Base-by-base conservation (phyloP, 2,329 filamentous ascomycete species). In the Nemania sp. region DNA sequence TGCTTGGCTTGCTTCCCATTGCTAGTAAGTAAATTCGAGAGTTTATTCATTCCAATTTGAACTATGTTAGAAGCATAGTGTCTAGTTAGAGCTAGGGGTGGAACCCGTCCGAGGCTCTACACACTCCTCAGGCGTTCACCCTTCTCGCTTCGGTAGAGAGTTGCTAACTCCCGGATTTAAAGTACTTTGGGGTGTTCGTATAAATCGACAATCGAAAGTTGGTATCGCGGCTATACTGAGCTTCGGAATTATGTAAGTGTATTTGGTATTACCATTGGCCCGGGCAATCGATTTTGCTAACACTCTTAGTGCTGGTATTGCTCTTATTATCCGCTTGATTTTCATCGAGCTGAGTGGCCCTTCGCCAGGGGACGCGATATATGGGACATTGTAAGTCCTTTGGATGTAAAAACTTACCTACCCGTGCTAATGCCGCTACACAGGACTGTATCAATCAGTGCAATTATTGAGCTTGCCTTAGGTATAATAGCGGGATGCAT, bases 181-280 rank as follows among this genome's bases (percentile, higher is more conserved):
- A 69, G 63, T 88, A 45, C 77, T 88, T 0, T 86, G 84, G 83
- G 77, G 82, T 22, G 78, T 87, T 41, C 81, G 84, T 65, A 84
- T 88, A 77, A 82, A 82, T 49, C 75, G 74, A 45, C 78, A 79
- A 43, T 84, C 82, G 3, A 87, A 86, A 71, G 60, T 82, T 5
- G 77, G 82, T 18, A 79, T 88, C 29, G 81, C 80, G 4, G 71
- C 81, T 2, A 80, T 88, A 55, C 74, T 88, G 2, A 80, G 83
- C 47, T 82, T 87, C 77, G 86, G 82, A 13, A 80, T 85, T 66
- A 74, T 87, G 84, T 86, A 76, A 75, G 80, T 74, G 1, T 3
- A 10, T 26, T 1, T n/a, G 0, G 3, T 7, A 8, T 52, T 10
- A n/a, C 5, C 11, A 35, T 27, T 55, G 41, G n/a, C 29, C 7